These are phyloP conservation scores for Pseudopyrenochaeta lycopersici DNA, from an alignment of 2,329 filamentous ascomycete genomes.

Conservation along the genomic window DNA sequence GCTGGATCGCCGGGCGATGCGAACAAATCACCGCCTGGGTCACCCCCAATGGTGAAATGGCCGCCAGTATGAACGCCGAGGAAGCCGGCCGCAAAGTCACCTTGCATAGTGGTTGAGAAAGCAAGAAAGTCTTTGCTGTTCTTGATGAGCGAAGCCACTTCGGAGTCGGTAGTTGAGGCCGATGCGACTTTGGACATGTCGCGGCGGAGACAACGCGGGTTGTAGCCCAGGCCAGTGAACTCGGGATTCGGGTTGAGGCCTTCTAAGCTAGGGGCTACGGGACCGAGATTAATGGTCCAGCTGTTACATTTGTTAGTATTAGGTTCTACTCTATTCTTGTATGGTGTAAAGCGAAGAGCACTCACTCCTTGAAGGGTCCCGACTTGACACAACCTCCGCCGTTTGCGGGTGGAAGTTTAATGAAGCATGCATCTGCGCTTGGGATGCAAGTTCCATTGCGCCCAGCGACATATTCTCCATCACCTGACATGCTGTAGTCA, in stretches of 20 bases:
- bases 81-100: slow-evolving; percentile 46
- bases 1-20: slow-evolving; percentile 57
- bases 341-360: neutral
- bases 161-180: slow-evolving; percentile 19
- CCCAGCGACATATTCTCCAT: slow-evolving; percentile 50
- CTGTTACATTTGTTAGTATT: slow-evolving; percentile 2
- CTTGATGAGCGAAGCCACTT: slow-evolving; percentile 23
- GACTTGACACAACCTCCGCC: slow-evolving; percentile 65
- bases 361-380: slow-evolving; percentile 61
- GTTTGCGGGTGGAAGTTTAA: slow-evolving; percentile 58
- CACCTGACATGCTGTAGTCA: slow-evolving; percentile 57
- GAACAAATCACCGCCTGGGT: slow-evolving; percentile 57
- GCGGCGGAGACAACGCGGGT: slow-evolving; percentile 51
- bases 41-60: slow-evolving; percentile 57
- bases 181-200: slow-evolving; percentile 34
- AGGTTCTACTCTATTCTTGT: neutral
- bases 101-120: slow-evolving; percentile 52
- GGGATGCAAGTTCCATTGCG: slow-evolving; percentile 44
- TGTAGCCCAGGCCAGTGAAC: slow-evolving; percentile 41
- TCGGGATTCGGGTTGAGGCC: slow-evolving; percentile 42
- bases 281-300: slow-evolving; percentile 57
- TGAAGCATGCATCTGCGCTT: slow-evolving; percentile 22
- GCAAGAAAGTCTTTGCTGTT: slow-evolving; percentile 9
- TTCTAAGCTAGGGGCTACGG: slow-evolving; percentile 52
- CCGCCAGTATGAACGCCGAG: slow-evolving; percentile 57